These are phyloP conservation scores for Globisporangium polare DNA, from an alignment of 352 stramenopile species.

Conservation along the genomic window DNA sequence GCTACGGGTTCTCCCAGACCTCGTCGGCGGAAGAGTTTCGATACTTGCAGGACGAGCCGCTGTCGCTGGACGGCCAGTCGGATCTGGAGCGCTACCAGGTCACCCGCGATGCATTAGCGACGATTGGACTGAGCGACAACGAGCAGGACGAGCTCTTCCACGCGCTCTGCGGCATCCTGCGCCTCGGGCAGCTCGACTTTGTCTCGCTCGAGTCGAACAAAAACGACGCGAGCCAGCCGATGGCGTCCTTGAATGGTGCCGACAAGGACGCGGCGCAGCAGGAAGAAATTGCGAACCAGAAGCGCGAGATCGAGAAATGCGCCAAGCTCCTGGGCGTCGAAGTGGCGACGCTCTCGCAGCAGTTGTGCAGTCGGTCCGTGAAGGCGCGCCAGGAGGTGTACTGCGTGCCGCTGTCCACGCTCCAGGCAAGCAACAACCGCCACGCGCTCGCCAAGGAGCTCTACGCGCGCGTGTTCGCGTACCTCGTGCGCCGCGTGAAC, in stretches of 20 bases:
- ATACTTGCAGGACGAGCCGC: constrained; percentile 70
- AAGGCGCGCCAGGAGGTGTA: constrained; percentile 83
- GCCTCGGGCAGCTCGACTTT: constrained; percentile 82
- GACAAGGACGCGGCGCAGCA: constrained; percentile 16
- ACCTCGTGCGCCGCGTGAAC: constrained; percentile 89
- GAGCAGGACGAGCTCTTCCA: constrained; percentile 78
- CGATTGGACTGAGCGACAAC: constrained; percentile 62
- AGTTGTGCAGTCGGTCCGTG: constrained; percentile 79
- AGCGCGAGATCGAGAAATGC: constrained; percentile 55
- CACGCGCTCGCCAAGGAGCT: constrained; percentile 95
- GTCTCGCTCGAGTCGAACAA: constrained; percentile 71
- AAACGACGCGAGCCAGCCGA: constrained; percentile 65
- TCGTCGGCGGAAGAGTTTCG: constrained; percentile 58
- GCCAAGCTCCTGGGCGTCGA: constrained; percentile 70
- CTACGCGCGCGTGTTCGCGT: constrained; percentile 94
- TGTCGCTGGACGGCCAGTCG: constrained; percentile 62
- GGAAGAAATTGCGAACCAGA: constrained; percentile 44
- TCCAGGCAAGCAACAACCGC: constrained; percentile 82
- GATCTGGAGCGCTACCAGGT: constrained; percentile 78
- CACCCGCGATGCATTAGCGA: constrained; percentile 73
- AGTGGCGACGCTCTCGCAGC: constrained; percentile 49
- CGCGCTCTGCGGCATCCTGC: constrained; percentile 70
- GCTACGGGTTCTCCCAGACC: constrained; percentile 43
- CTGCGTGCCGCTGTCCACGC: constrained; percentile 61
- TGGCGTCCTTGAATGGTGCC: constrained; percentile 36